A percentile compares a stretch with the other conserved stretches of the same genome.
Evolutionary conservation across 2,329 filamentous ascomycete species (phyloP).

Genomic region (Sclerotiophoma versabilis): DNA sequence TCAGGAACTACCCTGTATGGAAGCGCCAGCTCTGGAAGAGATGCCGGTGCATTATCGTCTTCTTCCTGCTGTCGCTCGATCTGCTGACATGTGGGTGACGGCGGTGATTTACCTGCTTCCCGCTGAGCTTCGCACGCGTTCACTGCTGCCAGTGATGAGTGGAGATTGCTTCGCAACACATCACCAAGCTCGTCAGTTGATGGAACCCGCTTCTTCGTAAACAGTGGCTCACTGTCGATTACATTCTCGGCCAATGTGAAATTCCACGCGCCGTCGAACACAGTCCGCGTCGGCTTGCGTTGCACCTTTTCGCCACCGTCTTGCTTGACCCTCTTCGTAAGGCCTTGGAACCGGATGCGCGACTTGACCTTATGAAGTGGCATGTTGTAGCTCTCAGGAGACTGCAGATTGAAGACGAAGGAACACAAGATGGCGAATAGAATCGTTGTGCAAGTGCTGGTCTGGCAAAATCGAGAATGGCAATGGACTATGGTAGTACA

Average conservation of each 20-base stretch:
- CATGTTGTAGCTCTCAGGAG: background rate
- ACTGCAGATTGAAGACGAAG: background rate
- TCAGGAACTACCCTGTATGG: background rate
- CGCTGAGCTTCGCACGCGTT: background rate
- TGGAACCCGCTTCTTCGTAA: conserved; percentile 8
- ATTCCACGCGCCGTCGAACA: background rate
- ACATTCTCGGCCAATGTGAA: background rate
- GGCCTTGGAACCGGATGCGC: background rate
- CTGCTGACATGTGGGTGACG: background rate
- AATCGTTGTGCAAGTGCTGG: background rate
- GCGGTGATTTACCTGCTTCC: background rate
- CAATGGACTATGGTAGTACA: background rate
- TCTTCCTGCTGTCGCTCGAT: background rate
- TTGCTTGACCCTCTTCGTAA: background rate
- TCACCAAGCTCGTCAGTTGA: background rate
- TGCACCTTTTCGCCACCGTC: background rate
- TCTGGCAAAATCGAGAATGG: background rate
- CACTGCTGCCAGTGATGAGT: background rate
- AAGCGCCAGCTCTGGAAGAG: background rate
- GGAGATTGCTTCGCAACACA: conserved; percentile 3
- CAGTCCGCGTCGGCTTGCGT: background rate
- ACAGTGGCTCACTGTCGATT: background rate
- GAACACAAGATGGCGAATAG: background rate
- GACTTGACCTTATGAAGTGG: background rate
- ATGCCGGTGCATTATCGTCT: background rate